Evolutionary conservation across 768 basidiomycete genomes (phyloP).

Genomic region (Suillus cothurnatus): DNA sequence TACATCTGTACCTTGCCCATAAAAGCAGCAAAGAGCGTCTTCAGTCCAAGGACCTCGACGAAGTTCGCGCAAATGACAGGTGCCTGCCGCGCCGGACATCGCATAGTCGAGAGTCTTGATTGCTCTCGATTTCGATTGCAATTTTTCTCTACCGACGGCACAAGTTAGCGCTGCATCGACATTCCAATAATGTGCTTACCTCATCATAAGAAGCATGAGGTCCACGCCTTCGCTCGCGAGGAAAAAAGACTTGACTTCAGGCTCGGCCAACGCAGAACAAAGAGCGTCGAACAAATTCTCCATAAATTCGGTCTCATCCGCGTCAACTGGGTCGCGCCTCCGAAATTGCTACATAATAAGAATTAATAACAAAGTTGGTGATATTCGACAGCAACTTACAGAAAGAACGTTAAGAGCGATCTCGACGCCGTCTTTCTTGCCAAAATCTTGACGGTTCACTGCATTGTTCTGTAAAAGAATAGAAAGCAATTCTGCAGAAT

Average conservation of each 20-base stretch:
- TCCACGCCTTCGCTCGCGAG: slow-evolving; percentile 92
- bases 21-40: slow-evolving; percentile 85
- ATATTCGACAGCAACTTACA: slow-evolving; percentile 48
- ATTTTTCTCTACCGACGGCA: slow-evolving; percentile 64
- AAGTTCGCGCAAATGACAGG: slow-evolving; percentile 79
- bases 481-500: slow-evolving; percentile 91
- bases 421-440: slow-evolving; percentile 80
- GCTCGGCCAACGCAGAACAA: slow-evolving; percentile 83
- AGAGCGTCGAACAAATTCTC: slow-evolving; percentile 92
- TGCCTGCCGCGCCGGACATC: slow-evolving; percentile 74
- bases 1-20: slow-evolving; percentile 80
- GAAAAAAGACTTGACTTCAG: slow-evolving; percentile 78
- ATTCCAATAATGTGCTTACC: slow-evolving; percentile 49
- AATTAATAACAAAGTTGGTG: slow-evolving; percentile 13
- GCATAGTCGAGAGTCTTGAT: slow-evolving; percentile 94
- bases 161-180: slow-evolving; percentile 12
- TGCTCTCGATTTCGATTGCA: slow-evolving; percentile 75
- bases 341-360: slow-evolving; percentile 73
- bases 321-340: slow-evolving; percentile 76
- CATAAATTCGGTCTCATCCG: slow-evolving; percentile 97
- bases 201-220: slow-evolving; percentile 98
- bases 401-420: slow-evolving; percentile 73
- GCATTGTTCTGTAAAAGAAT: slow-evolving; percentile 81
- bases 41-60: slow-evolving; percentile 85
- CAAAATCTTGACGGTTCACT: slow-evolving; percentile 68